A percentile compares a stretch with the other conserved stretches of the same genome.
phyloP scores from a whole-genome alignment of 305 asterid genomes.

The Coffea humblotiana region DNA sequence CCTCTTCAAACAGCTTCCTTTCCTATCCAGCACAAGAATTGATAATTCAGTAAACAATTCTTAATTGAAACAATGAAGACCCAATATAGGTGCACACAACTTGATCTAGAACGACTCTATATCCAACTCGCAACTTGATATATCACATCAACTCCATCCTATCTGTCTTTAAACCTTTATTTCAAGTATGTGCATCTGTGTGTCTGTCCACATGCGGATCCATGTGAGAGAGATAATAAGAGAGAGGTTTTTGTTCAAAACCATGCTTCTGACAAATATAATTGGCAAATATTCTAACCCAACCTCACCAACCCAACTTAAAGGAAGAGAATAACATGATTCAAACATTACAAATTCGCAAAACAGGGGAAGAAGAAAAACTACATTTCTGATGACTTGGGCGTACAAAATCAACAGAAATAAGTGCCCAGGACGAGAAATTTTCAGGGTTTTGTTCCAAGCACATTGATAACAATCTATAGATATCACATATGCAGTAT shows the following conservation, averaged over 20 bases:
- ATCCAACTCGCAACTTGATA: not conserved
- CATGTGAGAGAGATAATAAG: not conserved
- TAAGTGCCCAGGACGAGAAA: not conserved
- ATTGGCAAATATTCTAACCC: too few species aligned
- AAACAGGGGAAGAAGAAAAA: not conserved
- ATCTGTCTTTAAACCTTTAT: too few species aligned
- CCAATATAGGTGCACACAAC: not conserved
- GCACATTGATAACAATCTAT: not conserved
- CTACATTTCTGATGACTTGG: too few species aligned
- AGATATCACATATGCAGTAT: too few species aligned
- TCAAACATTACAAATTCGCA: too few species aligned
- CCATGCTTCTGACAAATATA: too few species aligned
- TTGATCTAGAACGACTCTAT: not conserved
- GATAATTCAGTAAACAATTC: not conserved
- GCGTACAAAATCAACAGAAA: not conserved
- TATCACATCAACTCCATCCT: not conserved
- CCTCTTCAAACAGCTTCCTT: conserved; percentile 60
- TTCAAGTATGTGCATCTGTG: too few species aligned
- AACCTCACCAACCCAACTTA: too few species aligned
- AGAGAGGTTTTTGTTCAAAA: not conserved
- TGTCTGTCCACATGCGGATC: too few species aligned
- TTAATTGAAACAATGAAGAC: not conserved
- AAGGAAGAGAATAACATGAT: too few species aligned
- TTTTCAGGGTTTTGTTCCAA: not conserved
- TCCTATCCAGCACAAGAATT: conserved; percentile 36